Conservation (phyloP, 192 early-diverging fungal genomes). For the Linnemannia exigua region DNA sequence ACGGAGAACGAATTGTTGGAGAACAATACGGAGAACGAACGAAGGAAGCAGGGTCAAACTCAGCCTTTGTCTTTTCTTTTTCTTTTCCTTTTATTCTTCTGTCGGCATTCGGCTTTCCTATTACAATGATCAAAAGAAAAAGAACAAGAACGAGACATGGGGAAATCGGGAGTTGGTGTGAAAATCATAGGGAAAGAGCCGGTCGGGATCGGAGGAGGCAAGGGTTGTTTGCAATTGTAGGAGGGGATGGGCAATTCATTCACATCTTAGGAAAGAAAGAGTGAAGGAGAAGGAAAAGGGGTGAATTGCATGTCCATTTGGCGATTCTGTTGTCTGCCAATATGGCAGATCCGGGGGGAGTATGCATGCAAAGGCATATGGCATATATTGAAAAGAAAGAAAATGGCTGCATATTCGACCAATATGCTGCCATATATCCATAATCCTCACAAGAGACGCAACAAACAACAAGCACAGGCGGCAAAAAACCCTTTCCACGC, state of each 20-base stretch:
- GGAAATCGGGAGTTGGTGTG: not conserved
- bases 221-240: too few species aligned
- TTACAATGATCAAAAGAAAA: slow-evolving; percentile 5
- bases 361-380: too few species aligned
- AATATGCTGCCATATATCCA: not conserved
- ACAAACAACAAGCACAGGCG: too few species aligned
- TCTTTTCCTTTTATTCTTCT: not conserved
- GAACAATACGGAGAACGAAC: not conserved
- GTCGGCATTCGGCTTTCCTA: not conserved
- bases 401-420: slow-evolving; percentile 6
- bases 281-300: not conserved
- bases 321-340: too few species aligned
- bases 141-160: slow-evolving; percentile 9
- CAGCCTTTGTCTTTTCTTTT: not conserved
- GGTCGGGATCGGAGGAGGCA: too few species aligned
- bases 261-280: too few species aligned
- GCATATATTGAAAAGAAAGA: too few species aligned
- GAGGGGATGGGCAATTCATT: too few species aligned
- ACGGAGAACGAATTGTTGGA: not conserved
- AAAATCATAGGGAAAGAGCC: too few species aligned
- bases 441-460: not conserved
- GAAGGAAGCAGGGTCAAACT: not conserved
- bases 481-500: not conserved
- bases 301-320: not conserved
- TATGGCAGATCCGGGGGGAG: not conserved